Percentiles rank a stretch among this genome's conserved stretches.
Evolutionary conservation across 2,329 filamentous ascomycete species (phyloP).

Genomic region (Pseudocercospora musae): DNA sequence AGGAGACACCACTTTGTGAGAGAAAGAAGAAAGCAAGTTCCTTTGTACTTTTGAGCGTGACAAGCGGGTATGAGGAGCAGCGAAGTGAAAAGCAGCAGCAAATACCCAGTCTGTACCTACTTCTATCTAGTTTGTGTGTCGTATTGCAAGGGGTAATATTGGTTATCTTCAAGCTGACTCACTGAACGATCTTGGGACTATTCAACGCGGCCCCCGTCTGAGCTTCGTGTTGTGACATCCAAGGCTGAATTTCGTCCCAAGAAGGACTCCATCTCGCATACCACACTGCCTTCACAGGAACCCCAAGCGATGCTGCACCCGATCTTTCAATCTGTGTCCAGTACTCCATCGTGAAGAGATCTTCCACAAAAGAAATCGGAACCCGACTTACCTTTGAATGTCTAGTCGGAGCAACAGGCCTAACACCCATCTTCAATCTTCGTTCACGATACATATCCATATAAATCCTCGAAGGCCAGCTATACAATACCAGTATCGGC

Average conservation of each 20-base stretch:
- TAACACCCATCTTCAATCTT: background rate
- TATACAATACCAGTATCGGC: background rate
- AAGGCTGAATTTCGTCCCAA: background rate
- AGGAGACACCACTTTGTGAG: constrained; percentile 1
- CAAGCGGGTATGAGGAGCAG: constrained; percentile 6
- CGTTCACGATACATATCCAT: background rate
- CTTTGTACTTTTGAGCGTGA: constrained; percentile 19
- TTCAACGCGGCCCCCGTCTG: background rate
- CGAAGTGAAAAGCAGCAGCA: constrained; percentile 22
- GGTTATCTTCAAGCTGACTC: background rate
- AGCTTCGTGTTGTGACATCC: background rate
- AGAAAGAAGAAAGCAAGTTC: constrained; percentile 8
- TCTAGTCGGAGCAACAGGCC: background rate
- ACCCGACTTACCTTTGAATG: background rate
- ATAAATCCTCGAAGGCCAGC: background rate
- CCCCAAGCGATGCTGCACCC: background rate
- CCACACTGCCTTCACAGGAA: background rate
- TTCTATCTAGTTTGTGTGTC: constrained; percentile 17
- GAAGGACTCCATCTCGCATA: background rate
- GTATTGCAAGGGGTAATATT: constrained; percentile 22
- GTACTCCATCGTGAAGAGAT: background rate
- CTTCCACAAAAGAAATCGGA: background rate
- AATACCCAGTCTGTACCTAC: constrained; percentile 24
- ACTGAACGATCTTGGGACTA: background rate
- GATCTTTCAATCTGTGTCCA: too few species aligned